A percentile compares a stretch with the other conserved stretches of the same genome.
Conservation (phyloP, 2,329 filamentous ascomycete species). For the Fusarium anthophilum region DNA sequence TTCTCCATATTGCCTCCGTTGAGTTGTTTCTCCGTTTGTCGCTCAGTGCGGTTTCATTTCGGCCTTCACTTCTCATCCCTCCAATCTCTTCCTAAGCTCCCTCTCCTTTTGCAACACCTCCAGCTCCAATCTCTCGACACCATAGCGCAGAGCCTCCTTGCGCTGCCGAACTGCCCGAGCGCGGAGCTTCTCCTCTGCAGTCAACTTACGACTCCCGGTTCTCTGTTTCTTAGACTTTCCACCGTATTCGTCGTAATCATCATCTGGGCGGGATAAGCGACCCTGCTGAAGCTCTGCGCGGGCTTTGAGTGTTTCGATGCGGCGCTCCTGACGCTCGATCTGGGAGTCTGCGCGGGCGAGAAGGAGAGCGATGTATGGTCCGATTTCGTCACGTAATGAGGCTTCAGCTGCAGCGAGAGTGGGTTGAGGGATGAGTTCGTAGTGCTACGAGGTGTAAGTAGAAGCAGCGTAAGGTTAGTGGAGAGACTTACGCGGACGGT, state of each 20-base stretch:
- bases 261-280: slow-evolving; percentile 53
- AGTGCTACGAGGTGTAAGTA: slow-evolving; percentile 69
- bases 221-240: slow-evolving; percentile 34
- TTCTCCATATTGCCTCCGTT: background rate
- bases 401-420: slow-evolving; percentile 84
- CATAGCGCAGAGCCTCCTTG: slow-evolving; percentile 86
- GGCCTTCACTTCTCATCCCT: slow-evolving; percentile 41
- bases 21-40: background rate
- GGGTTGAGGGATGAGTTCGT: slow-evolving; percentile 89
- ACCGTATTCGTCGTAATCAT: slow-evolving; percentile 20
- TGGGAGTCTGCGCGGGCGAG: slow-evolving; percentile 85
- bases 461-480: background rate
- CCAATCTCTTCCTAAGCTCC: slow-evolving; percentile 63
- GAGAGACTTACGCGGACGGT: slow-evolving; percentile 61
- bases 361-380: slow-evolving; percentile 83
- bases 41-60: background rate
- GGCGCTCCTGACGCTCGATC: slow-evolving; percentile 82
- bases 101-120: slow-evolving; percentile 82
- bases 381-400: slow-evolving; percentile 86
- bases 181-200: slow-evolving; percentile 60
- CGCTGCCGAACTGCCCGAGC: slow-evolving; percentile 76
- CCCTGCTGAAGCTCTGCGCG: slow-evolving; percentile 86
- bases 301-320: slow-evolving; percentile 84
- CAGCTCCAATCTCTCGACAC: slow-evolving; percentile 84
- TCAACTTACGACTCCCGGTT: slow-evolving; percentile 54